A percentile compares a stretch with the other conserved stretches of the same genome.
phyloP scores from a whole-genome alignment of 768 basidiomycete species.

The Tricholoma flavovirens region DNA sequence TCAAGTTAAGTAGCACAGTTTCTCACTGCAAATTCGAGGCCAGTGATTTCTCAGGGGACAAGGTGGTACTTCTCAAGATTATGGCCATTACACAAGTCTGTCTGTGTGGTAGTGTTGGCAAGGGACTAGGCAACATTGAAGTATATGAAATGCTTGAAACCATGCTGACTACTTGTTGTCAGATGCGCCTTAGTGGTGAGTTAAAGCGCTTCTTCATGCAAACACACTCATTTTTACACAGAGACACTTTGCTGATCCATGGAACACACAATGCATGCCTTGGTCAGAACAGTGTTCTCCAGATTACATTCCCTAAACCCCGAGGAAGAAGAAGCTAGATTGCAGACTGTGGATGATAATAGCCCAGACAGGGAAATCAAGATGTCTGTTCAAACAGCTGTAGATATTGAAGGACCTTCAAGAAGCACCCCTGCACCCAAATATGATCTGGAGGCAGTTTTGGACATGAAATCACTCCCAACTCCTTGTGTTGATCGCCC shows the following conservation, averaged over 20 bases:
- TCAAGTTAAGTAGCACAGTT: slow-evolving; percentile 81
- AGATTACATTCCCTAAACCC: slow-evolving; percentile 67
- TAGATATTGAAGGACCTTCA: slow-evolving; percentile 20
- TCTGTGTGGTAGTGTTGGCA: slow-evolving; percentile 63
- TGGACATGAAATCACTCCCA: slow-evolving; percentile 16
- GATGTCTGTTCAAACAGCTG: slow-evolving; percentile 48
- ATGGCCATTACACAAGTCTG: slow-evolving; percentile 85
- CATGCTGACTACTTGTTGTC: slow-evolving; percentile 92
- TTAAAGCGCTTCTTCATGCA: slow-evolving; percentile 9
- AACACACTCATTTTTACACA: slow-evolving; percentile 22
- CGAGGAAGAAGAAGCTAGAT: slow-evolving; percentile 59
- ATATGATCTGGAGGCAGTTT: slow-evolving; percentile 7
- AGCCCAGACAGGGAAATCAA: slow-evolving; percentile 50
- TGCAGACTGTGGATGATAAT: slow-evolving; percentile 45
- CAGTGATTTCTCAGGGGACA: slow-evolving; percentile 95
- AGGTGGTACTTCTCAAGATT: slow-evolving; percentile 89
- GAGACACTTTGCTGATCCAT: slow-evolving; percentile 88
- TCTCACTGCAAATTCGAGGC: slow-evolving; percentile 98
- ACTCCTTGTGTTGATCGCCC: slow-evolving; percentile 27
- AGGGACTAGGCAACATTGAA: slow-evolving; percentile 79
- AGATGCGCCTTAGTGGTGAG: slow-evolving; percentile 91
- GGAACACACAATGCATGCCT: slow-evolving; percentile 82
- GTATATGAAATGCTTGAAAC: slow-evolving; percentile 99
- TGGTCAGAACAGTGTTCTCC: slow-evolving; percentile 78
- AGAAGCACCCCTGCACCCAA: slow-evolving; percentile 9